These are phyloP conservation scores for Albatrellus ellisii DNA, from an alignment of 768 basidiomycete genomes.

Conservation along the genomic window DNA sequence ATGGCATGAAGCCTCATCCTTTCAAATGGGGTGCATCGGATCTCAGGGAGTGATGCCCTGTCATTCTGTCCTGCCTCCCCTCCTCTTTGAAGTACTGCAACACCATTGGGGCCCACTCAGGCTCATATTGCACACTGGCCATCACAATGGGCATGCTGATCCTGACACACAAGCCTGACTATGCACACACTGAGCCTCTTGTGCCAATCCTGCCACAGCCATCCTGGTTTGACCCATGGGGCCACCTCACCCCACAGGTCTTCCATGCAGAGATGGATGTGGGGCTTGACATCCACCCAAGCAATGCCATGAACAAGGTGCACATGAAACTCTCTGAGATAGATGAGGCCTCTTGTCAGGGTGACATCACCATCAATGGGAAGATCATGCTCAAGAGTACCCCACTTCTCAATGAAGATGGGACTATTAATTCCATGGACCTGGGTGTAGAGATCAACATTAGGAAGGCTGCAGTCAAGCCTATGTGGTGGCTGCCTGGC, in stretches of 20 bases:
- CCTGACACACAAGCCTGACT: constrained; percentile 74
- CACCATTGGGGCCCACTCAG: constrained; percentile 87
- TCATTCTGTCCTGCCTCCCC: constrained; percentile 79
- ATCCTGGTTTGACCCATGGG: constrained; percentile 86
- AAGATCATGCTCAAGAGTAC: constrained; percentile 66
- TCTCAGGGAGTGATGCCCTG: constrained; percentile 60
- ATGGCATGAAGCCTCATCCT: constrained; percentile 70
- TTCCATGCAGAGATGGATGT: constrained; percentile 53
- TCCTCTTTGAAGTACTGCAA: constrained; percentile 82
- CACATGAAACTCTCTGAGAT: constrained; percentile 94
- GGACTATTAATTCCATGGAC: constrained; percentile 35
- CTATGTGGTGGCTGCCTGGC: constrained; percentile 92
- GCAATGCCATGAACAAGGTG: constrained; percentile 85
- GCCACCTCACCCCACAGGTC: constrained; percentile 69
- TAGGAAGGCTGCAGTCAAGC: constrained; percentile 93
- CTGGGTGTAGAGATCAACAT: constrained; percentile 80
- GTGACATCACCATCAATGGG: constrained; percentile 67
- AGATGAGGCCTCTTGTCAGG: constrained; percentile 66
- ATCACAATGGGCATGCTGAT: constrained; percentile 82
- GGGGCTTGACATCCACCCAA: constrained; percentile 80
- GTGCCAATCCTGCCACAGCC: constrained; percentile 66
- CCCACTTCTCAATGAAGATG: too few species aligned
- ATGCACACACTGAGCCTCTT: constrained; percentile 73
- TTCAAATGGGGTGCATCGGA: constrained; percentile 72
- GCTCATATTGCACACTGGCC: constrained; percentile 82